A percentile compares a stretch with the other conserved stretches of the same genome.
These are phyloP conservation scores for Metschnikowia henanensis DNA, from an alignment of 805 yeast species.

Conservation along the genomic window DNA sequence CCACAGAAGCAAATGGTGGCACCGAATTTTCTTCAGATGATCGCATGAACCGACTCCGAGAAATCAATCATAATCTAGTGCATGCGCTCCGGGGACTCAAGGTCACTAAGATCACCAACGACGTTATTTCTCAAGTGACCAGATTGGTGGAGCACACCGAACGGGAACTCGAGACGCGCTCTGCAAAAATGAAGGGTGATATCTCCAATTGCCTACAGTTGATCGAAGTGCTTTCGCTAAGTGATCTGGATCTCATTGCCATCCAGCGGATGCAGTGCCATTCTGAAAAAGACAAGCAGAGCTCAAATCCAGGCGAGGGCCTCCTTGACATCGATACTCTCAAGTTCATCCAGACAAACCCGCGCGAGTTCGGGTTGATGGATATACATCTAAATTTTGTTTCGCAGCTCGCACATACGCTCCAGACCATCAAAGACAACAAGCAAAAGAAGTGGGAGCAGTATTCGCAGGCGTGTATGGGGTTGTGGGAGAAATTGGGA, in stretches of 20 bases:
- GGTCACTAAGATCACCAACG: conserved; percentile 37
- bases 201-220: conserved; percentile 27
- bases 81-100: conserved; percentile 35
- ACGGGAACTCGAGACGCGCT: conserved; percentile 25
- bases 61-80: conserved; percentile 38
- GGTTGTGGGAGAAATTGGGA: conserved; percentile 58
- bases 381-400: conserved; percentile 35
- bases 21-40: conserved; percentile 10
- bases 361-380: conserved; percentile 40
- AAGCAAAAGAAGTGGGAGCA: conserved; percentile 38
- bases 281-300: background rate
- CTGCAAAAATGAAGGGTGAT: conserved; percentile 22
- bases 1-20: background rate
- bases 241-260: conserved; percentile 32
- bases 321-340: conserved; percentile 40
- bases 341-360: conserved; percentile 34
- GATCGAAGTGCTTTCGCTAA: conserved; percentile 29
- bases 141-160: conserved; percentile 28
- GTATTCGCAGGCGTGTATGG: conserved; percentile 40
- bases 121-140: conserved; percentile 23
- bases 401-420: conserved; percentile 27
- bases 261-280: conserved; percentile 31
- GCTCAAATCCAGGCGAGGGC: conserved; percentile 23
- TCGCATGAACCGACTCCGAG: conserved; percentile 30
- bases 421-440: conserved; percentile 32